Evolutionary conservation across 2,329 filamentous ascomycete species (phyloP), one percentile per base, ranked within the genome.

Genomic region (Neopestalotiopsis sp.): DNA sequence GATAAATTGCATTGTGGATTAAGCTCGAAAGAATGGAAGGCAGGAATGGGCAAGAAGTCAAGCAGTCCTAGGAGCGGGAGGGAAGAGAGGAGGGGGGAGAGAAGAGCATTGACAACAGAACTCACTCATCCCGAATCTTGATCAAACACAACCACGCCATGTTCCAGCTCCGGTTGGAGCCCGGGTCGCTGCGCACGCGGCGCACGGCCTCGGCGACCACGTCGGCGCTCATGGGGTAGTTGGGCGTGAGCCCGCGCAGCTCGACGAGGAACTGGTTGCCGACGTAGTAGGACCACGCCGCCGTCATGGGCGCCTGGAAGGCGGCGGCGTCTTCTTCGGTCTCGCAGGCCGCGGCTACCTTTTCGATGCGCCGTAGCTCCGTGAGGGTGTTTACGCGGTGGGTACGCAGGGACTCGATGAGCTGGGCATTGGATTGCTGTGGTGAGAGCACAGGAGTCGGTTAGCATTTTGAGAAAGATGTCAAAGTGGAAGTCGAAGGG

Each of bases 311-410:
- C 5, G 80, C 81, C 75, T 88, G 86, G 71, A 89, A 87, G 3
- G 84, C 84, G 34, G 86, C 85, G 14, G 86, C 86, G 61, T 92
- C 87, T 66, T 89, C 88, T 58, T 88, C 84, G 56, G 85, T 83
- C 40, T 89, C 84, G 69, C 88, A 85, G 2, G 83, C 78, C 3
- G 89, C 88, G 30, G 92, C 90, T 4, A 88, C 83, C 68, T 88
- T 87, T 77, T 94, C 92, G 73, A 93, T 90, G 17, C 91, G 89
- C 72, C 91, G 90, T 34, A 94, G 86, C 71, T 92, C 91, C 0
- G 89, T 90, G 24, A 94, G 83, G 0, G 92, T 94, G 77, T 94
- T 94, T 77, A 94, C 84, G n/a, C 88, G 88, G 74, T 92, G 91
- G 0, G 88, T 89, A 58, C 83, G 83, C 28, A 94, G 84, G 0